Percentiles rank a stretch among this genome's conserved stretches.
phyloP scores from a whole-genome alignment of 2,329 filamentous ascomycete genomes.

The Fusarium sp. region DNA sequence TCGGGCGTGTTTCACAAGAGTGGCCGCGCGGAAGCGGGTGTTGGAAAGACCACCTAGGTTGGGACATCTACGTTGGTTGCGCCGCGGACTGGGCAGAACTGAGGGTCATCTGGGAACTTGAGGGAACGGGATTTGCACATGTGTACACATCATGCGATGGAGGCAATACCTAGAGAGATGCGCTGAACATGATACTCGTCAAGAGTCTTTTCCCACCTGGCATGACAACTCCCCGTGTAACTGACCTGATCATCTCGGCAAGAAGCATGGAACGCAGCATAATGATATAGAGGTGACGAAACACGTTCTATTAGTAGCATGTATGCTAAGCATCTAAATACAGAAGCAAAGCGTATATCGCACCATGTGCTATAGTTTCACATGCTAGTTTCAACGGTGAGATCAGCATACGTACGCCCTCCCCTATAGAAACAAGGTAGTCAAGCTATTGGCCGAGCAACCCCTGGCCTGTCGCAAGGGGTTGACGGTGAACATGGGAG shows the following conservation, averaged over 20 bases:
- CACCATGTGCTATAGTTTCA: neutral
- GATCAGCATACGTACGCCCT: neutral
- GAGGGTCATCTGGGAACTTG: neutral
- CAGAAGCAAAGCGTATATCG: neutral
- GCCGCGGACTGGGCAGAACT: neutral
- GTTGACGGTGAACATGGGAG: constrained; percentile 12
- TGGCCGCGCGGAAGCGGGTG: constrained; percentile 17
- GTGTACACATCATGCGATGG: neutral
- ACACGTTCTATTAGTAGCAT: neutral
- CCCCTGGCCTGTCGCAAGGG: constrained; percentile 16
- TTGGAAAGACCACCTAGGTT: constrained; percentile 27
- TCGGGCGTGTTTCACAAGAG: constrained; percentile 33
- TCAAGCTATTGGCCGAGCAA: neutral
- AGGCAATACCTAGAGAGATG: neutral
- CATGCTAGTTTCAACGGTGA: neutral
- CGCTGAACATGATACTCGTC: neutral
- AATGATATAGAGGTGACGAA: constrained; percentile 5
- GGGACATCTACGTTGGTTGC: constrained; percentile 8
- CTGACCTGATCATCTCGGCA: neutral
- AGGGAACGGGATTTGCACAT: neutral
- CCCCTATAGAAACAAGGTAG: neutral
- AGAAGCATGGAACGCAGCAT: neutral
- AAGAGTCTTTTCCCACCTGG: neutral
- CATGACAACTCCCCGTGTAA: neutral
- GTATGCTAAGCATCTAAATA: neutral